phyloP scores from a whole-genome alignment of 2,329 filamentous ascomycete genomes.

The Monosporascus sp. region DNA sequence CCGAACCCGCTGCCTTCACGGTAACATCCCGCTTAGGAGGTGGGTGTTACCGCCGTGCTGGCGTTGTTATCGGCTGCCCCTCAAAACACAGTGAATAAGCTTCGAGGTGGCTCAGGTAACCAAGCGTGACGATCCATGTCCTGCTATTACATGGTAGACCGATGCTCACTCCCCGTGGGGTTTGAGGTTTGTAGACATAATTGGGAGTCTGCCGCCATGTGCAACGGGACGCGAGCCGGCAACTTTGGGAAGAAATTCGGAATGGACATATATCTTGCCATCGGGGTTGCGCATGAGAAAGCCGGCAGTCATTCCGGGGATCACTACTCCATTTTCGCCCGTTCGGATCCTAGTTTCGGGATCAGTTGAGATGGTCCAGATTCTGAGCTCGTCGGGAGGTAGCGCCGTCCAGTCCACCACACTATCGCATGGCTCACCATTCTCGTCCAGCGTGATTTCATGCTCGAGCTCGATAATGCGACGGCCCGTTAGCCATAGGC shows the following conservation, averaged over 20 bases:
- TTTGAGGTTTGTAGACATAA: too few relatives aligned
- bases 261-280: conserved; percentile 16
- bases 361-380: conserved; percentile 19
- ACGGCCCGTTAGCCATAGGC: conserved; percentile 27
- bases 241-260: conserved; percentile 14
- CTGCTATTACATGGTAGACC: too few relatives aligned
- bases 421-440: conserved; percentile 9
- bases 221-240: neutral
- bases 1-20: too few relatives aligned
- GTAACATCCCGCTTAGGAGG: too few relatives aligned
- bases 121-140: too few relatives aligned
- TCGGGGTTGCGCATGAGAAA: conserved; percentile 19
- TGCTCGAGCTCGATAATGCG: conserved; percentile 36
- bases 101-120: too few relatives aligned
- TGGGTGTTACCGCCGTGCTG: too few relatives aligned
- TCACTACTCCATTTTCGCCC: conserved; percentile 9
- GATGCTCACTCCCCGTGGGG: too few relatives aligned
- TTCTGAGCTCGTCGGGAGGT: conserved; percentile 22
- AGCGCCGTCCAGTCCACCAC: conserved; percentile 15
- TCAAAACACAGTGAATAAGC: too few relatives aligned
- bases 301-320: conserved; percentile 12
- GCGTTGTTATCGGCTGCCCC: too few relatives aligned
- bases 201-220: neutral
- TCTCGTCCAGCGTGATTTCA: conserved; percentile 20
- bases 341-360: conserved; percentile 6